These are phyloP conservation scores for Stephania cephalantha DNA, from an alignment of 164 flowering plant genomes.

Conservation along the genomic window DNA sequence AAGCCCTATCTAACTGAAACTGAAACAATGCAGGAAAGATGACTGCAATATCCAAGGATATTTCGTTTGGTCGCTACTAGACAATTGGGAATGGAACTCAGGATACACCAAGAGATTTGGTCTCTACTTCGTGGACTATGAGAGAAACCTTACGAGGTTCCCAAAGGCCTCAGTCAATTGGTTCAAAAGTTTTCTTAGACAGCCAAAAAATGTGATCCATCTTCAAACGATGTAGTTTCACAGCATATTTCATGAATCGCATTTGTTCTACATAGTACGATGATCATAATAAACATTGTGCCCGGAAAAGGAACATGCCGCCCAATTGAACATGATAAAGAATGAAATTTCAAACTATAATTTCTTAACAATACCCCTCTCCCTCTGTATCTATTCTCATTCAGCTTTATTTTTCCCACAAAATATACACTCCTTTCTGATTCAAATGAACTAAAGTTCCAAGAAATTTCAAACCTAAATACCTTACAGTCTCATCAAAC, in stretches of 20 bases:
- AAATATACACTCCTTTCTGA: neutral
- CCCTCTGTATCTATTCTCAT: neutral
- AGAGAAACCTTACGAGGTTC: conserved; percentile 79
- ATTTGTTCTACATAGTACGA: neutral
- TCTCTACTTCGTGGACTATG: conserved; percentile 77
- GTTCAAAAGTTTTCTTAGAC: conserved; percentile 46
- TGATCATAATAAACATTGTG: neutral
- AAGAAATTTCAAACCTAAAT: neutral
- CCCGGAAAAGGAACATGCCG: neutral
- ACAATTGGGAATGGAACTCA: conserved; percentile 93
- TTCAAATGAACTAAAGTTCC: neutral
- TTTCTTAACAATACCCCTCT: neutral
- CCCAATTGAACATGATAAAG: neutral
- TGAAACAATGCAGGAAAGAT: conserved; percentile 55
- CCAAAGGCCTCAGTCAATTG: conserved; percentile 72
- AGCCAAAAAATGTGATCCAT: neutral
- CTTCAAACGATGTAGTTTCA: neutral
- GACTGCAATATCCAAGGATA: conserved; percentile 68
- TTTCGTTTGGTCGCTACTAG: conserved; percentile 87
- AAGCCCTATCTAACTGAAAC: neutral
- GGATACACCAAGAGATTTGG: conserved; percentile 82
- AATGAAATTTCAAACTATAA: too few species aligned
- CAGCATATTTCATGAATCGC: neutral
- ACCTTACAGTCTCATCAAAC: neutral
- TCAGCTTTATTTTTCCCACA: neutral